Evolutionary conservation across 163 green algal genomes (phyloP), one percentile per base, ranked within the genome.

Genomic region (Volvox carteri): DNA sequence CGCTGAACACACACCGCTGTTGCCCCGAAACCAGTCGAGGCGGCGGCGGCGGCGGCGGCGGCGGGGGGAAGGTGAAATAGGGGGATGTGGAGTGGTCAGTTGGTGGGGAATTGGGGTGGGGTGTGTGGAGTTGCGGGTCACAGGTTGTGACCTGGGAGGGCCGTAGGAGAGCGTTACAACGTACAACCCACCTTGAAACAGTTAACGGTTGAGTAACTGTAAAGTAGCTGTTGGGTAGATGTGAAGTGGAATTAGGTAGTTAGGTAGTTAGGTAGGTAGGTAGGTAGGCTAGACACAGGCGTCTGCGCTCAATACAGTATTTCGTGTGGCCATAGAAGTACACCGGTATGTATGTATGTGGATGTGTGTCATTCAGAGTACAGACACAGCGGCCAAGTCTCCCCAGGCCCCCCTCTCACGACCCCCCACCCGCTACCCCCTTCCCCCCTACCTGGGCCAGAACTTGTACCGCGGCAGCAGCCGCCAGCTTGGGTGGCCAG

Each of bases 401-500:
- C 35, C 37, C 35, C 35, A 50, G 19, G 28, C 33, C 65, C 65
- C 65, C 11, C 65, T 23, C 16, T 16, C 30, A 48, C 33, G 8
- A 28, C 65, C 9, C 6, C 65, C 30, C 7, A 68, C 58, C 14
- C 58, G n/a, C n/a, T 48, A 33, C 37, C n/a, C 18, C 30, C 37
- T 35, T 16, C 2, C 67, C 5, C 2, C 73, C 2, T 23, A 77
- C 74, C 65, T 80, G 41, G 16, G 56, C 62, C 18, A 87, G 14
- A 21, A 70, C 39, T 30, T 30, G 28, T n/a, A 41, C 58, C n/a
- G 68, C 67, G 16, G 25, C 28, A 6, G 81, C 62, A 0, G 50
- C 67, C 35, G 48, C 30, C 68, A 80, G 72, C 62, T 70, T 73
- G 60, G 68, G 39, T 52, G 88, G 78, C 85, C 60, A 79, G 3